Evolutionary conservation across 139 green algal species (phyloP).

Genomic region (Limnomonas spitsbergensis): DNA sequence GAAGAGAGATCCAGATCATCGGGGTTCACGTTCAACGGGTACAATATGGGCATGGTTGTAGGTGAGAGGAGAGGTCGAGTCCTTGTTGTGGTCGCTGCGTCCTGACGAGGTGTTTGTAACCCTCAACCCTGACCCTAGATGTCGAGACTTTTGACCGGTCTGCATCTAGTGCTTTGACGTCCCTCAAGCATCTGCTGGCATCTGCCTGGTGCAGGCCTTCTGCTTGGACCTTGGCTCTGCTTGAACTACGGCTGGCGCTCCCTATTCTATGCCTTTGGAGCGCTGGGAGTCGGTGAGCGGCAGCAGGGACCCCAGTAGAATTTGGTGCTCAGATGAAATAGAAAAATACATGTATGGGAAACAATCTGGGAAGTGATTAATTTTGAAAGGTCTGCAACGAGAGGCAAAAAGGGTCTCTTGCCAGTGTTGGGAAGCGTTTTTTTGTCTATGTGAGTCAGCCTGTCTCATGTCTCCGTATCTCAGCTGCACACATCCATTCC

Average conservation of each 20-base stretch:
- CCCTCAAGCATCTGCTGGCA: neutral
- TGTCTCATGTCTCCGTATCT: too few relatives aligned
- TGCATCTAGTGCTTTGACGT: neutral
- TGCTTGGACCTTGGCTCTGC: constrained; percentile 53
- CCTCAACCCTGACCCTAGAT: neutral
- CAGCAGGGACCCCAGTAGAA: too few relatives aligned
- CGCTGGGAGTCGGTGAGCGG: too few relatives aligned
- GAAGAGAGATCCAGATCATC: neutral
- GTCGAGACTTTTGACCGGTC: neutral
- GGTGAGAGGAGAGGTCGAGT: neutral
- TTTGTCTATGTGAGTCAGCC: too few relatives aligned
- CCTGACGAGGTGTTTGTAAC: neutral
- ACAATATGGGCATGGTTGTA: neutral
- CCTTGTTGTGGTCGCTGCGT: too few relatives aligned
- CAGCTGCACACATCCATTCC: too few relatives aligned
- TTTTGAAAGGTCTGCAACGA: too few relatives aligned
- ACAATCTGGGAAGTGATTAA: too few relatives aligned
- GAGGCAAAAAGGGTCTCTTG: too few relatives aligned
- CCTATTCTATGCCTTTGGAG: constrained; percentile 93
- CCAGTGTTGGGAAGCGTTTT: too few relatives aligned
- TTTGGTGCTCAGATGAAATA: too few relatives aligned
- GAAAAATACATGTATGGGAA: too few relatives aligned
- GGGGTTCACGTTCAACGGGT: neutral
- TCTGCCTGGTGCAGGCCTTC: neutral
- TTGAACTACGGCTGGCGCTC: constrained; percentile 73